Evolutionary conservation across 257 asterid genomes (phyloP).

Genomic region (Eustoma russellianum): DNA sequence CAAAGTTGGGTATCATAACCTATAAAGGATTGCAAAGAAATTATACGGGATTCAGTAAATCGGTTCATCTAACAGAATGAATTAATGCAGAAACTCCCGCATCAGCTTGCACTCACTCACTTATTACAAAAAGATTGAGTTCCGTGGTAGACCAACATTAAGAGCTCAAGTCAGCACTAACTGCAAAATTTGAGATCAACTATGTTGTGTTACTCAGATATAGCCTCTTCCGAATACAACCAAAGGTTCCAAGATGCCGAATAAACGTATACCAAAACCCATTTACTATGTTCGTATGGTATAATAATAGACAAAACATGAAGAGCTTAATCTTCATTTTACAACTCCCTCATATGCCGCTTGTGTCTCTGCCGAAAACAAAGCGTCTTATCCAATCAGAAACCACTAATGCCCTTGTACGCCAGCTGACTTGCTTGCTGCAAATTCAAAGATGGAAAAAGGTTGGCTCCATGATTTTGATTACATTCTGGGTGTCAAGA

Average conservation of each 20-base stretch:
- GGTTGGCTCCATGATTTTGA: background rate
- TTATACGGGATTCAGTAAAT: too few relatives aligned
- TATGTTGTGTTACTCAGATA: background rate
- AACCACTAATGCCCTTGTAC: constrained; percentile 84
- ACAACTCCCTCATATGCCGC: constrained; percentile 45
- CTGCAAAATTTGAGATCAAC: constrained; percentile 31
- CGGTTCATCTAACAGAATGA: too few relatives aligned
- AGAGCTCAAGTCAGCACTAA: constrained; percentile 16
- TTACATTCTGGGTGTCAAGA: too few relatives aligned
- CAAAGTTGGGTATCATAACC: too few relatives aligned
- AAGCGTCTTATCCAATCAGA: constrained; percentile 84
- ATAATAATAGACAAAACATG: background rate
- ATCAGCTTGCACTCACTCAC: too few relatives aligned
- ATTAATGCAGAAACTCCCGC: too few relatives aligned
- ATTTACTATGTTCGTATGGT: background rate
- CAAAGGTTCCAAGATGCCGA: background rate
- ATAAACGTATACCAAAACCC: background rate
- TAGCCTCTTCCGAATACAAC: background rate
- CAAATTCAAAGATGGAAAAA: constrained; percentile 1
- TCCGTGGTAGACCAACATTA: too few relatives aligned
- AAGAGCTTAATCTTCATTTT: background rate
- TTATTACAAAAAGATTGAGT: too few relatives aligned
- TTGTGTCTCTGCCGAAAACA: constrained; percentile 90
- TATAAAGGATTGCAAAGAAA: too few relatives aligned
- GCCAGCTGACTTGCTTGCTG: constrained; percentile 99